phyloP scores from a whole-genome alignment of 768 basidiomycete species.

The Tephrocybe sp. region DNA sequence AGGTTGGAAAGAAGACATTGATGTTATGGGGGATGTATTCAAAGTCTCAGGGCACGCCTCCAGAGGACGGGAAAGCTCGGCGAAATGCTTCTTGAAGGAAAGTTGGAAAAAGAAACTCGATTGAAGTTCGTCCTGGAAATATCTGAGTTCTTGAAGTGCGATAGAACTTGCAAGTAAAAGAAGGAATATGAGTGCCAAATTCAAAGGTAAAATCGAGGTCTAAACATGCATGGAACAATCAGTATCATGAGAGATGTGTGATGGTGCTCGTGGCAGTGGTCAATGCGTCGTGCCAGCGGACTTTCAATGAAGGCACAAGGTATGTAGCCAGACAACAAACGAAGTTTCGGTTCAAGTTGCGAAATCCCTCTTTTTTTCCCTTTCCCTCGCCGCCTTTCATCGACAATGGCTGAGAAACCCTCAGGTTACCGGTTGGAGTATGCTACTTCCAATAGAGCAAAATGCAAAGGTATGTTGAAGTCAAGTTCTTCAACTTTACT shows the following conservation, averaged over 20 bases:
- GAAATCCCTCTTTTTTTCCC: conserved; percentile 17
- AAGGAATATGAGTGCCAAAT: too few relatives aligned
- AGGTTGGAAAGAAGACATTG: background rate
- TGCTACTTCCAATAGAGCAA: conserved; percentile 60
- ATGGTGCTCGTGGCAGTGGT: conserved; percentile 34
- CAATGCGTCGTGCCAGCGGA: conserved; percentile 45
- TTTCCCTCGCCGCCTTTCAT: conserved; percentile 17
- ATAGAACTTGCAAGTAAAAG: too few relatives aligned
- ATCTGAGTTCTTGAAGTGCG: too few relatives aligned
- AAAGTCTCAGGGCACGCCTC: too few relatives aligned
- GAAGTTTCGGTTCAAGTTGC: conserved; percentile 32
- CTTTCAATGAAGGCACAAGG: conserved; percentile 34
- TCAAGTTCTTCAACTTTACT: conserved; percentile 2
- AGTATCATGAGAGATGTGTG: conserved; percentile 7
- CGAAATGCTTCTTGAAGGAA: too few relatives aligned
- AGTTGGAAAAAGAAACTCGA: too few relatives aligned
- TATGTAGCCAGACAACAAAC: conserved; percentile 22
- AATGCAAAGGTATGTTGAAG: conserved; percentile 67
- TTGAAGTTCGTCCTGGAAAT: too few relatives aligned
- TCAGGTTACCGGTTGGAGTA: conserved; percentile 80
- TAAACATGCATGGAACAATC: background rate
- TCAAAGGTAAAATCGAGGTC: too few relatives aligned
- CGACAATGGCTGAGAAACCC: conserved; percentile 46
- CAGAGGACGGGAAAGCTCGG: too few relatives aligned
- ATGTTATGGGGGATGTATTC: too few relatives aligned